phyloP scores from a whole-genome alignment of 495 filamentous ascomycete genomes.

The Cladorrhinum samala region DNA sequence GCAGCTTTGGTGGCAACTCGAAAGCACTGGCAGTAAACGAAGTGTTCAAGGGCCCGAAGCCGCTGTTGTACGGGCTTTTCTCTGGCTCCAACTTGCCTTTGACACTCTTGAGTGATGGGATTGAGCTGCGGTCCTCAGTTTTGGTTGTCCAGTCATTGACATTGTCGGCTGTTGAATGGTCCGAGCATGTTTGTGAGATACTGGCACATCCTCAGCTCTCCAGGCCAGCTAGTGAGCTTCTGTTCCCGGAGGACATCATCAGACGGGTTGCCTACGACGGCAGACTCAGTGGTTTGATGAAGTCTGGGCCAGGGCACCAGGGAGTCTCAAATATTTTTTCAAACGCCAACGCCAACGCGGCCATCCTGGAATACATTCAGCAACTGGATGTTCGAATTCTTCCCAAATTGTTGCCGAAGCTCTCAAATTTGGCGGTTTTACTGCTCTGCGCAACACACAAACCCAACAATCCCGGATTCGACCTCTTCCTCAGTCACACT shows the following conservation, averaged over 20 bases:
- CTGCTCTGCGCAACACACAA: slow-evolving; percentile 25
- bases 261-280: slow-evolving; percentile 22
- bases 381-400: slow-evolving; percentile 20
- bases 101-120: slow-evolving; percentile 22
- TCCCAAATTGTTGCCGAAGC: slow-evolving; percentile 13
- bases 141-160: slow-evolving; percentile 24
- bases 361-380: slow-evolving; percentile 22
- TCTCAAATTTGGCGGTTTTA: slow-evolving; percentile 17
- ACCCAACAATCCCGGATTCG: slow-evolving; percentile 18
- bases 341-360: slow-evolving; percentile 10
- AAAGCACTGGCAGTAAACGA: slow-evolving; percentile 18
- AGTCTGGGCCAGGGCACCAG: slow-evolving; percentile 22
- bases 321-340: slow-evolving; percentile 15
- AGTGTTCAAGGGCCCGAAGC: slow-evolving; percentile 17
- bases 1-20: slow-evolving; percentile 14
- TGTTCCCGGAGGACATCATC: slow-evolving; percentile 19
- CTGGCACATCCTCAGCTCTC: slow-evolving; percentile 18
- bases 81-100: slow-evolving; percentile 21
- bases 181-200: slow-evolving; percentile 16
- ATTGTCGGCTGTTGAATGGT: slow-evolving; percentile 23
- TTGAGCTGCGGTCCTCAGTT: slow-evolving; percentile 22
- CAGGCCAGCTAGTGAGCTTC: background rate
- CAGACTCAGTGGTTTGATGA: slow-evolving; percentile 24
- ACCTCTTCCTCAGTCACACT: slow-evolving; percentile 24
- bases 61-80: slow-evolving; percentile 26